Evolutionary conservation across 75 land plant genomes (phyloP).

Genomic region (Isoetes taiwanensis): DNA sequence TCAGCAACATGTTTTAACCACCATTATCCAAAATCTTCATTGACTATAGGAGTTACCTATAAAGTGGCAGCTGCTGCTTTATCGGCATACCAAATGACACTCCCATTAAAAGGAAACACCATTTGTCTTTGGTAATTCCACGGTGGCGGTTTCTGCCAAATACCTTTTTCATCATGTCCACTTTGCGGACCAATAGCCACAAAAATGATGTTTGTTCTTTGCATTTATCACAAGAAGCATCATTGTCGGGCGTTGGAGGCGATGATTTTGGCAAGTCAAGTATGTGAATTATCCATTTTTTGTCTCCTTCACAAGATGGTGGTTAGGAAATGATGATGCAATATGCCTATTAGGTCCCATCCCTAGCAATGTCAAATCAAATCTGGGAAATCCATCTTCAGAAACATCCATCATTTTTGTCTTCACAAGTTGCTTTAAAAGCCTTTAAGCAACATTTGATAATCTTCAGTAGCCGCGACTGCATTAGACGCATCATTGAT

Average conservation of each 20-base stretch:
- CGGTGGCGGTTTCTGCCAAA: constrained; percentile 19
- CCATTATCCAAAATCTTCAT: too few relatives aligned
- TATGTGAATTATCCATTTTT: constrained; percentile 60
- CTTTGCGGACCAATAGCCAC: constrained; percentile 48
- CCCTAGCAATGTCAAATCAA: constrained; percentile 64
- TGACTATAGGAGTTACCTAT: too few relatives aligned
- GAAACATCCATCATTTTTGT: not conserved
- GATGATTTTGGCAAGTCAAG: constrained; percentile 73
- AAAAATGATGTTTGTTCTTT: constrained; percentile 41
- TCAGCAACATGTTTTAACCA: too few relatives aligned
- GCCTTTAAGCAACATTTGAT: constrained; percentile 22
- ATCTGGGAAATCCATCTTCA: constrained; percentile 22
- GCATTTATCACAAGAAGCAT: constrained; percentile 68
- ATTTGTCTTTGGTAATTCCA: constrained; percentile 48
- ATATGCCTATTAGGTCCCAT: constrained; percentile 86
- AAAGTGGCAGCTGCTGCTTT: constrained; percentile 53
- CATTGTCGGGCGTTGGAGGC: constrained; percentile 58
- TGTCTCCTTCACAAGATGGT: constrained; percentile 41
- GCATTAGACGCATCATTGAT: constrained; percentile 56
- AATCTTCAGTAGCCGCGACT: constrained; percentile 68
- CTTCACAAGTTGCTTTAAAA: not conserved
- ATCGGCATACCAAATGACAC: constrained; percentile 55
- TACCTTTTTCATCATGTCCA: constrained; percentile 34
- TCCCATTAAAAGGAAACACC: constrained; percentile 43
- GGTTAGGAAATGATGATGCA: constrained; percentile 65